These are phyloP conservation scores for Meredithiella fracta DNA, from an alignment of 2,329 filamentous ascomycete species.

Conservation along the genomic window DNA sequence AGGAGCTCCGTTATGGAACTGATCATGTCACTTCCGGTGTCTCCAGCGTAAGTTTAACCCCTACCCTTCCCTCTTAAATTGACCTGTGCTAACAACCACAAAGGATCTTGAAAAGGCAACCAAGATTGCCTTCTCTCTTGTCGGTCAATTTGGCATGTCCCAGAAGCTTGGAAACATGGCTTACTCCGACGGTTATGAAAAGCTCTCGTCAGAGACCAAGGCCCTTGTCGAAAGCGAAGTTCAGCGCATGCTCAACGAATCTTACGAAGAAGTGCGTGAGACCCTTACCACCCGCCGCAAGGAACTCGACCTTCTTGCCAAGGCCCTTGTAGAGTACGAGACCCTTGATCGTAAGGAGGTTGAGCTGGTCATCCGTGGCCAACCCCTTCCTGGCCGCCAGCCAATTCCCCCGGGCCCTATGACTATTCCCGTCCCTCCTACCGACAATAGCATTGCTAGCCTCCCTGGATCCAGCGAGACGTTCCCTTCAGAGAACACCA, in stretches of 20 bases:
- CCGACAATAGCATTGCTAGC: conserved; percentile 3
- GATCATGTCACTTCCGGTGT: conserved; percentile 85
- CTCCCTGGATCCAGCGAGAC: conserved; percentile 12
- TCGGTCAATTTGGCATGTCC: conserved; percentile 82
- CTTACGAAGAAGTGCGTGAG: conserved; percentile 53
- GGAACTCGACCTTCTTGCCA: conserved; percentile 74
- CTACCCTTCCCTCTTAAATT: background rate
- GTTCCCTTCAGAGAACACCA: conserved; percentile 9
- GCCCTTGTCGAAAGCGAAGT: conserved; percentile 79
- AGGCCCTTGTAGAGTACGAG: conserved; percentile 87
- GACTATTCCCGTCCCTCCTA: conserved; percentile 25
- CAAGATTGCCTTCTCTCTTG: conserved; percentile 67
- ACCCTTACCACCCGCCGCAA: conserved; percentile 60
- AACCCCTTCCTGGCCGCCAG: conserved; percentile 54
- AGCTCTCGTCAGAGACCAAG: conserved; percentile 73
- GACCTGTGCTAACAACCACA: background rate
- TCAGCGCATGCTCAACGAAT: conserved; percentile 66
- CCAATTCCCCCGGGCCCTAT: conserved; percentile 39
- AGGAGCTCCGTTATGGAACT: conserved; percentile 82
- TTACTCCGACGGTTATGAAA: conserved; percentile 62
- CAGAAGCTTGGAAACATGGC: conserved; percentile 78
- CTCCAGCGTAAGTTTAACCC: conserved; percentile 48
- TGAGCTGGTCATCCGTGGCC: conserved; percentile 72
- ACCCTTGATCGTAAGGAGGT: conserved; percentile 81
- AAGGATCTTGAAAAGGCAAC: conserved; percentile 77